Base-by-base conservation (phyloP, 768 basidiomycete species). In the Harrya chromipes region DNA sequence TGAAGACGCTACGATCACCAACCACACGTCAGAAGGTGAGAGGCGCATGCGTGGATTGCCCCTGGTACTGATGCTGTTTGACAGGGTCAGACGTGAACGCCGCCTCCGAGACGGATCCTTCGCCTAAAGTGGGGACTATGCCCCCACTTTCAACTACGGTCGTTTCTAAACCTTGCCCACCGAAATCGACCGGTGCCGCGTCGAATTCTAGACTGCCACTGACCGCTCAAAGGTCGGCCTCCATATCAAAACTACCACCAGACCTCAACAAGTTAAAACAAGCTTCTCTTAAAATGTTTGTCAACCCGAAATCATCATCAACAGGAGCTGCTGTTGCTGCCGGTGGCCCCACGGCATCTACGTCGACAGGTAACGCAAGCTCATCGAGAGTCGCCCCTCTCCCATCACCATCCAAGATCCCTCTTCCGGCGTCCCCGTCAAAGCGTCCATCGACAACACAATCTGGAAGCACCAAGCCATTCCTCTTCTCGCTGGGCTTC, bases 381-480 rank as follows among this genome's bases (percentile, higher is more conserved):
- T 19, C 38, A 9, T 60, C 58, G 27, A 54, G 21, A 47, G 19
- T 14, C 2, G 19, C 39, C 11, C 35, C 49, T 13, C 24, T 37
- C n/a, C 40, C 47, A 2, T 68, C 66, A 26, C 60, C 64, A 13
- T 68, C 67, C 1, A 68, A 66, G 45, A 55, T 67, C 0, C 67
- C 67, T 34, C 48, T 67, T 46, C 63, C 54, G 2, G 17, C 40
- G 6, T 66, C 59, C 2, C 56, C 61, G 1, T 35, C 27, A 6
- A 67, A 65, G 24, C 55, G 47, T 29, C 46, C 47, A 9, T 50
- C 45, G 17, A 43, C 38, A 13, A 16, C 47, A 21, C 55, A 61
- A 35, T 14, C 42, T 0, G 45, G 50, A 27, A 52, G 36, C 26
- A 7, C 41, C 1, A 56, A 47, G 26, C 23, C 57, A 1, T 43